phyloP scores from a whole-genome alignment of 352 stramenopile species.

The Globisporangium cylindrosporum region DNA sequence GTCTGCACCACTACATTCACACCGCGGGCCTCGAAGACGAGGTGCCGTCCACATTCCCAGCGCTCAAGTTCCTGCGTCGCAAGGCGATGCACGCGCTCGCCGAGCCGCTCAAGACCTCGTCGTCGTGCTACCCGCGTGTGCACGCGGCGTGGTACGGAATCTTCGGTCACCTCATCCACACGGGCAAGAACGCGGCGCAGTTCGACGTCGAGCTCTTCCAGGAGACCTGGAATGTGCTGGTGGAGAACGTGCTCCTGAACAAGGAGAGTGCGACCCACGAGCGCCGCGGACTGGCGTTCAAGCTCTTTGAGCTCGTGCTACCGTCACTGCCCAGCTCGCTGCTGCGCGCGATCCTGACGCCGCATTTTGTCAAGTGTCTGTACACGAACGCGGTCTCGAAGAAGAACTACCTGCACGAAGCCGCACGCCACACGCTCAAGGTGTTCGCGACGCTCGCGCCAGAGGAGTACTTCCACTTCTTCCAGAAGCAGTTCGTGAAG shows the following conservation, averaged over 20 bases:
- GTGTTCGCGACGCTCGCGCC: constrained; percentile 47
- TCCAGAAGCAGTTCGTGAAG: constrained; percentile 64
- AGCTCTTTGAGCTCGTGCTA: constrained; percentile 79
- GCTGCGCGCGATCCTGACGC: constrained; percentile 65
- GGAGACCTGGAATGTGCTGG: constrained; percentile 75
- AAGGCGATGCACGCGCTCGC: constrained; percentile 61
- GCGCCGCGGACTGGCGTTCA: constrained; percentile 71
- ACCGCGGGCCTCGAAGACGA: constrained; percentile 34
- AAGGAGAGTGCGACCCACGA: constrained; percentile 60
- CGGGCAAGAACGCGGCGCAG: constrained; percentile 26
- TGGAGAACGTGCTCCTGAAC: constrained; percentile 72
- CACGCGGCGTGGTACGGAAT: constrained; percentile 78
- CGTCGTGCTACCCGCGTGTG: constrained; percentile 68
- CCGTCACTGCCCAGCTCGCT: constrained; percentile 44
- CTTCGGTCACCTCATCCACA: constrained; percentile 71
- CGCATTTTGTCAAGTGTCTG: constrained; percentile 77
- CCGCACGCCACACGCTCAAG: constrained; percentile 65
- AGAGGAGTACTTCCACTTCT: constrained; percentile 68
- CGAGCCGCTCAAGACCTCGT: constrained; percentile 66
- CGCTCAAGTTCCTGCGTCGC: constrained; percentile 44
- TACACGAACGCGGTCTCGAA: constrained; percentile 80
- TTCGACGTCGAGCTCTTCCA: constrained; percentile 70
- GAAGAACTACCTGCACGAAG: constrained; percentile 83
- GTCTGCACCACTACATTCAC: constrained; percentile 69
- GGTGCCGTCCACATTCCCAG: constrained; percentile 37